Conservation (phyloP, 2,329 filamentous ascomycete genomes). For the Allantophomopsis lycopodina region DNA sequence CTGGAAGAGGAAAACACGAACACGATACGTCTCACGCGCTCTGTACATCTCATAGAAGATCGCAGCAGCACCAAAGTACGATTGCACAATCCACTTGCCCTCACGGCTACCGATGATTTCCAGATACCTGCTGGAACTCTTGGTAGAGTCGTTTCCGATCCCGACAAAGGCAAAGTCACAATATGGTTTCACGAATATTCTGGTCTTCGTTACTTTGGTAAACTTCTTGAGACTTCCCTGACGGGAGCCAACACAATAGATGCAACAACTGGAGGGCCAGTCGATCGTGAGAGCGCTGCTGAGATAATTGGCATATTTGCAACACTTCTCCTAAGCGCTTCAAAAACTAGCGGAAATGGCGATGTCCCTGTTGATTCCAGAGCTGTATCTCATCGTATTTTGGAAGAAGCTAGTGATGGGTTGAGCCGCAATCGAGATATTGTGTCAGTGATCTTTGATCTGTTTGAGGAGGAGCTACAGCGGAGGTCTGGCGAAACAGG, state of each 20-base stretch:
- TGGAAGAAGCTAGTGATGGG: constrained; percentile 43
- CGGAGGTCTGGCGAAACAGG: constrained; percentile 24
- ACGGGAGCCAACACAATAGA: constrained; percentile 33
- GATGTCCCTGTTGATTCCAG: constrained; percentile 25
- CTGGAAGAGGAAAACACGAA: constrained; percentile 81
- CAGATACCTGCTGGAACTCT: constrained; percentile 50
- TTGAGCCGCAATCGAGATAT: constrained; percentile 53
- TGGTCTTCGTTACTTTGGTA: constrained; percentile 65
- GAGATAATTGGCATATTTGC: constrained; percentile 66
- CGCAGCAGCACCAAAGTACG: constrained; percentile 16
- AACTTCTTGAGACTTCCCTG: constrained; percentile 56
- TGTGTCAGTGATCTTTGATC: constrained; percentile 67
- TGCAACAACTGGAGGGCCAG: constrained; percentile 25
- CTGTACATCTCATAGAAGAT: constrained; percentile 48
- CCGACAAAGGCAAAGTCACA: constrained; percentile 54
- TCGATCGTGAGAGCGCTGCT: constrained; percentile 47
- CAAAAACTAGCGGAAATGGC: constrained; percentile 4
- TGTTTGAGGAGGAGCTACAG: constrained; percentile 58
- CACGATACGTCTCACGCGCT: constrained; percentile 52
- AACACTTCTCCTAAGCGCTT: constrained; percentile 42
- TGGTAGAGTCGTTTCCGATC: constrained; percentile 65
- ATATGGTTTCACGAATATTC: constrained; percentile 68
- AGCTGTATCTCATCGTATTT: constrained; percentile 22
- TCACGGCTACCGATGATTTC: constrained; percentile 29
- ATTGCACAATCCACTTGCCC: constrained; percentile 6